A percentile compares a stretch with the other conserved stretches of the same genome.
These are phyloP conservation scores for Aspergillus biplanus DNA, from an alignment of 495 filamentous ascomycete genomes.

Conservation along the genomic window DNA sequence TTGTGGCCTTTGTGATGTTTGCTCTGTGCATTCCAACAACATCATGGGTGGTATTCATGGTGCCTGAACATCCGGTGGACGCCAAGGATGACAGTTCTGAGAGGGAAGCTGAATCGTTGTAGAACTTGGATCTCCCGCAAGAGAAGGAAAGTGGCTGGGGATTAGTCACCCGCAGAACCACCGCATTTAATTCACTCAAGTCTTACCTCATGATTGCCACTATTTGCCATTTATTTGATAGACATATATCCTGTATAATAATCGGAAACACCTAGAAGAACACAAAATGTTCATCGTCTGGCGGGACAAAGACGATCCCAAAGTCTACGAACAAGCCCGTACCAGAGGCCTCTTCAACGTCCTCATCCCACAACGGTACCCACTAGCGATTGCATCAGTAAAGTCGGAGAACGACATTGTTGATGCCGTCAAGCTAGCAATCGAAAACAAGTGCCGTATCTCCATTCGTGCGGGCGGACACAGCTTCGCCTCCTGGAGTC, in stretches of 20 bases:
- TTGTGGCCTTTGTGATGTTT: slow-evolving; percentile 19
- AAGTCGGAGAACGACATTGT: not conserved
- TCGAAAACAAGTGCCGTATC: not conserved
- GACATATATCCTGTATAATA: not conserved
- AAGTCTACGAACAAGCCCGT: slow-evolving; percentile 5
- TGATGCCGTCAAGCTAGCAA: not conserved
- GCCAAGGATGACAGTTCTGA: slow-evolving; percentile 2
- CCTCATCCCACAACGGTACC: not conserved
- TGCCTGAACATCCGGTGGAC: slow-evolving; percentile 10
- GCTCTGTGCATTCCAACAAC: slow-evolving; percentile 13
- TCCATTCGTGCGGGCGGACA: slow-evolving; percentile 7
- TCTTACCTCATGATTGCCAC: no score
- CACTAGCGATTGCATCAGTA: not conserved
- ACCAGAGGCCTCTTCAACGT: slow-evolving; percentile 6
- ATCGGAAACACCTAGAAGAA: not conserved
- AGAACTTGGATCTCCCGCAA: no score
- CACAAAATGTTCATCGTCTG: slow-evolving; percentile 4
- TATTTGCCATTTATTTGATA: no score
- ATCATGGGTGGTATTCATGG: slow-evolving; percentile 19
- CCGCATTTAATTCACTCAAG: no score
- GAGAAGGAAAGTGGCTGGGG: no score
- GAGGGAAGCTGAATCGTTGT: not conserved
- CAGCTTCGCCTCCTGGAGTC: slow-evolving; percentile 7
- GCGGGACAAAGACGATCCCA: not conserved
- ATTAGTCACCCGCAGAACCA: no score